These are phyloP conservation scores for Arthrobotrys pseudoclavata DNA, from an alignment of 2,329 filamentous ascomycete species.

Conservation along the genomic window DNA sequence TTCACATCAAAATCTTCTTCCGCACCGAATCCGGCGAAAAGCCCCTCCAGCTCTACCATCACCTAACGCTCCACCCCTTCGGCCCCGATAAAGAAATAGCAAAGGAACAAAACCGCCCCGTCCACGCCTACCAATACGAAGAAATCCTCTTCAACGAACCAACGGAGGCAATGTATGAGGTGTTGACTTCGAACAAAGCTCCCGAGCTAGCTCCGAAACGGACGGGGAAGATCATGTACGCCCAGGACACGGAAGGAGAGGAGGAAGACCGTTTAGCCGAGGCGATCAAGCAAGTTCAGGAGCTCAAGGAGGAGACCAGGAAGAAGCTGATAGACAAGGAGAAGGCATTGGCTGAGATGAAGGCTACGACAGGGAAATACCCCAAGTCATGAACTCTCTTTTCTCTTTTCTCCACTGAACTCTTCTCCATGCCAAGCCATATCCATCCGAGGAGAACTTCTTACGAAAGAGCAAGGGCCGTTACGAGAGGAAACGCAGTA, in stretches of 20 bases:
- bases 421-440: background rate
- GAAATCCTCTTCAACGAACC: slow-evolving; percentile 98
- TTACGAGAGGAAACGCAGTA: background rate
- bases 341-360: slow-evolving; percentile 63
- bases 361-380: slow-evolving; percentile 59
- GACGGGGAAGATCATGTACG: slow-evolving; percentile 62
- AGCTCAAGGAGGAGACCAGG: slow-evolving; percentile 62
- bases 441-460: background rate
- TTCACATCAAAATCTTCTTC: slow-evolving; percentile 95
- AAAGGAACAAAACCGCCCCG: slow-evolving; percentile 71
- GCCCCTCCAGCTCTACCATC: slow-evolving; percentile 94
- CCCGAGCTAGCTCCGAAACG: slow-evolving; percentile 59
- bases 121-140: slow-evolving; percentile 87
- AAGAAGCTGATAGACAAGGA: slow-evolving; percentile 63
- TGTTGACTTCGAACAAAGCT: slow-evolving; percentile 73
- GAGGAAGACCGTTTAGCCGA: slow-evolving; percentile 63
- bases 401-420: background rate
- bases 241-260: slow-evolving; percentile 62
- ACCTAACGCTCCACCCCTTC: slow-evolving; percentile 90
- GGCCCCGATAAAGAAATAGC: slow-evolving; percentile 74
- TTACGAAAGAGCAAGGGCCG: background rate
- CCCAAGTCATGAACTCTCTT: slow-evolving; percentile 29
- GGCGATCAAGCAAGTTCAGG: slow-evolving; percentile 63
- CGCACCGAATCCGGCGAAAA: slow-evolving; percentile 89
- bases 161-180: slow-evolving; percentile 89